Evolutionary conservation across 1,139 yeast genomes (phyloP).

Genomic region (Kazachstania sp.): DNA sequence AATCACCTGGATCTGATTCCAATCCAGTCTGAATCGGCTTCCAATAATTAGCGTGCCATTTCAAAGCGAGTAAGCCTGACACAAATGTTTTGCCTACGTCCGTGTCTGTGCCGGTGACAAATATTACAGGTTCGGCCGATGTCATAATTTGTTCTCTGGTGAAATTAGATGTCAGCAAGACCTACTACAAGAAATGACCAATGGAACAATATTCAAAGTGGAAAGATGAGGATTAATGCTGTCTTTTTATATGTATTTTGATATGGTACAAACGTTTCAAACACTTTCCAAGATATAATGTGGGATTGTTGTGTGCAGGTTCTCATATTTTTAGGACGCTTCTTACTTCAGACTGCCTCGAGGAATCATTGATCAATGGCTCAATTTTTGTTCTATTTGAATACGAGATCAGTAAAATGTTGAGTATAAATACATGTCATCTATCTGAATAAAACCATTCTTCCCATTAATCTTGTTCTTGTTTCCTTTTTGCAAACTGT

Average conservation of each 20-base stretch:
- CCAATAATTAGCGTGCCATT: constrained; percentile 31
- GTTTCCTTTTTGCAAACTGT: too few relatives aligned
- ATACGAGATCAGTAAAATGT: background rate
- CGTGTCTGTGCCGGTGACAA: constrained; percentile 32
- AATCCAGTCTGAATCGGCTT: constrained; percentile 32
- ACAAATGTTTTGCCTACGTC: constrained; percentile 33
- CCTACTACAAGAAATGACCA: too few relatives aligned
- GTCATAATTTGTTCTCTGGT: background rate
- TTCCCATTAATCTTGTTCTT: too few relatives aligned
- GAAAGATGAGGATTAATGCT: background rate
- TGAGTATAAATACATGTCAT: background rate
- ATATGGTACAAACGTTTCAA: background rate
- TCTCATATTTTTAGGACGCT: too few relatives aligned
- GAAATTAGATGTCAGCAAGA: background rate
- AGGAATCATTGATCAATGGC: background rate
- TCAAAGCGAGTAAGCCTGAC: constrained; percentile 25
- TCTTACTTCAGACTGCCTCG: background rate
- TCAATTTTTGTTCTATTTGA: background rate
- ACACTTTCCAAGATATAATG: too few relatives aligned
- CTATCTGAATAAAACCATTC: background rate
- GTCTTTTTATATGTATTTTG: background rate
- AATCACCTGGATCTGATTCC: constrained; percentile 28
- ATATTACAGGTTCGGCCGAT: constrained; percentile 11
- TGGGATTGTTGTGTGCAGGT: too few relatives aligned
- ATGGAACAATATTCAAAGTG: too few relatives aligned